These are phyloP conservation scores for Candida caryicola DNA, from an alignment of 805 yeast genomes.

Conservation along the genomic window DNA sequence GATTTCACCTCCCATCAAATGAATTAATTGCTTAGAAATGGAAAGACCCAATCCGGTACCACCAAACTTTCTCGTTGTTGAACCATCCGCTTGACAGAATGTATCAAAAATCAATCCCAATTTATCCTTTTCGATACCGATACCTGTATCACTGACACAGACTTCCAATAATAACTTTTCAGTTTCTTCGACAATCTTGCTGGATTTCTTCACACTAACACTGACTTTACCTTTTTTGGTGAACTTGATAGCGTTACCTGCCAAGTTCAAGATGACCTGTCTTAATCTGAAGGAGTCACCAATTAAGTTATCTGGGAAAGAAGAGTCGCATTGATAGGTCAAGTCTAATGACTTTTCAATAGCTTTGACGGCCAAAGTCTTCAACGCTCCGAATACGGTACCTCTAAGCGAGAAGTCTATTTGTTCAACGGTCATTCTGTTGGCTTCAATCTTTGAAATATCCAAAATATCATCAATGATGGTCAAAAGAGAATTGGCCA, in stretches of 20 bases:
- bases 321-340: slow-evolving; percentile 77
- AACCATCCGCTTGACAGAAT: slow-evolving; percentile 91
- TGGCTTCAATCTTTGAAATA: slow-evolving; percentile 91
- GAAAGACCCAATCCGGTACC: slow-evolving; percentile 91
- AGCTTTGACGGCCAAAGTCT: slow-evolving; percentile 85
- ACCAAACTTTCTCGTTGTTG: slow-evolving; percentile 88
- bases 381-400: slow-evolving; percentile 85
- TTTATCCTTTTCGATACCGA: slow-evolving; percentile 84
- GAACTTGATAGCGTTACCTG: slow-evolving; percentile 88
- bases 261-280: slow-evolving; percentile 81
- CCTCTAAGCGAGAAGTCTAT: slow-evolving; percentile 84
- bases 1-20: slow-evolving; percentile 89
- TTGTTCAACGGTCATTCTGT: slow-evolving; percentile 88
- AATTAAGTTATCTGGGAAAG: slow-evolving; percentile 81
- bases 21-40: slow-evolving; percentile 82
- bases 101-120: slow-evolving; percentile 84
- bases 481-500: slow-evolving; percentile 80
- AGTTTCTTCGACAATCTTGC: slow-evolving; percentile 26
- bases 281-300: slow-evolving; percentile 88
- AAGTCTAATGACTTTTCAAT: slow-evolving; percentile 81
- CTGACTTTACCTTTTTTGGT: slow-evolving; percentile 81
- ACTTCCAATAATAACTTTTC: slow-evolving; percentile 63
- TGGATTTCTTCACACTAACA: slow-evolving; percentile 62
- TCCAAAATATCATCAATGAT: slow-evolving; percentile 88
- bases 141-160: slow-evolving; percentile 88